phyloP scores from a whole-genome alignment of 176 grass and related monocot genomes.

The Carex myosuroides region DNA sequence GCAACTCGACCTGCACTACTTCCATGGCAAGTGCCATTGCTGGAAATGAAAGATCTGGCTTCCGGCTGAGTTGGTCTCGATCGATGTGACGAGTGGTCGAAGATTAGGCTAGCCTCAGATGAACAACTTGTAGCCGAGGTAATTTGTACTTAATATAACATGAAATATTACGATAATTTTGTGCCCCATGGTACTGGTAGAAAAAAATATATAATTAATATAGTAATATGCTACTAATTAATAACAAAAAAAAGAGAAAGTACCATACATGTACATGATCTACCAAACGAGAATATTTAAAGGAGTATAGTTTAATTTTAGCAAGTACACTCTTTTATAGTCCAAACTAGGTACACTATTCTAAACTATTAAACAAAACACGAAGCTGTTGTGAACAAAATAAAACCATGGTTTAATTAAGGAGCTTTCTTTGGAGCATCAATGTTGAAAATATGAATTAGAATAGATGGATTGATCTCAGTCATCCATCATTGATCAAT shows the following conservation, averaged over 20 bases:
- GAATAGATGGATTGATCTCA: too few relatives aligned
- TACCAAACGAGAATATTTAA: neutral
- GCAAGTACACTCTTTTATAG: neutral
- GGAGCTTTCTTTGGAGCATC: neutral
- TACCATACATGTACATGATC: neutral
- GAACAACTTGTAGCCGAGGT: conserved; percentile 38
- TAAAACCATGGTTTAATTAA: neutral
- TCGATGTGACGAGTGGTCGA: conserved; percentile 15
- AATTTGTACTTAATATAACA: neutral
- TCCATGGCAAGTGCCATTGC: neutral
- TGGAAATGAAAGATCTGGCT: neutral
- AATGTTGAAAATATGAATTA: too few relatives aligned
- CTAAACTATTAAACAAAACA: neutral
- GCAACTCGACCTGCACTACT: conserved; percentile 35
- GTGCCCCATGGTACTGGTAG: neutral
- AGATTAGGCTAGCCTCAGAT: neutral
- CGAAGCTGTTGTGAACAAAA: neutral
- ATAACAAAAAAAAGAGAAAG: neutral
- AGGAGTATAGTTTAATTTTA: neutral
- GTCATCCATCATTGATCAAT: too few relatives aligned
- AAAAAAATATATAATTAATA: neutral
- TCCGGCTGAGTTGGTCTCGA: conserved; percentile 39
- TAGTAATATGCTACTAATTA: neutral
- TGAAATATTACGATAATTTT: neutral
- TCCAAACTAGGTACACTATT: neutral